Percentiles rank a stretch among this genome's conserved stretches.
Evolutionary conservation across 1,284 basidiomycete genomes (phyloP).

Genomic region (Cronartium ribicola): DNA sequence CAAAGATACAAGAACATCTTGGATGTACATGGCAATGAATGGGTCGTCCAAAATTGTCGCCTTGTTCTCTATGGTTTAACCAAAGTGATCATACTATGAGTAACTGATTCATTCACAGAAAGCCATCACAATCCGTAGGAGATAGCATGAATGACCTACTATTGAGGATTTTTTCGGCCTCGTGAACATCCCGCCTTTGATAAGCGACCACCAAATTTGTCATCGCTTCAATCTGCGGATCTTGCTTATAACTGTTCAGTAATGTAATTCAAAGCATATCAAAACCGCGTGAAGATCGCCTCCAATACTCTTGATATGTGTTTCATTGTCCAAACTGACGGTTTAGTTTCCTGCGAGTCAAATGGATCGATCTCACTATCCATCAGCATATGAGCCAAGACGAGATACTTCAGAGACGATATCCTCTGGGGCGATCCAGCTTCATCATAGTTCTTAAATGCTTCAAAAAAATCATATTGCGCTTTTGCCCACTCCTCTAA

Average conservation of each 20-base stretch:
- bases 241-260: slow-evolving; percentile 75
- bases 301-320: background rate
- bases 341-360: slow-evolving; percentile 98
- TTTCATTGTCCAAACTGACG: slow-evolving; percentile 59
- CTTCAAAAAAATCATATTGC: slow-evolving; percentile 96
- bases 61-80: slow-evolving; percentile 45
- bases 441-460: slow-evolving; percentile 97
- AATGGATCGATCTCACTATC: slow-evolving; percentile 99
- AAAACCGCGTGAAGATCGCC: background rate
- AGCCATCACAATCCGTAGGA: background rate
- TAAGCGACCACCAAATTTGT: slow-evolving; percentile 94
- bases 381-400: slow-evolving; percentile 96
- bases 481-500: slow-evolving; percentile 91
- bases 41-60: slow-evolving; percentile 49
- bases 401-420: slow-evolving; percentile 96
- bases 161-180: slow-evolving; percentile 87
- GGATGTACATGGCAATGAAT: slow-evolving; percentile 50
- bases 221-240: slow-evolving; percentile 96
- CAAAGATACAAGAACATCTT: slow-evolving; percentile 49
- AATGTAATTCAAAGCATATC: background rate
- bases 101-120: background rate
- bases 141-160: slow-evolving; percentile 56
- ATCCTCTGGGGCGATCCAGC: slow-evolving; percentile 93
- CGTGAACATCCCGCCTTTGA: slow-evolving; percentile 89
- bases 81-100: background rate